A percentile compares a stretch with the other conserved stretches of the same genome.
These are phyloP conservation scores for Protomyces gravidus DNA, from an alignment of 1,139 yeast species.

Conservation along the genomic window DNA sequence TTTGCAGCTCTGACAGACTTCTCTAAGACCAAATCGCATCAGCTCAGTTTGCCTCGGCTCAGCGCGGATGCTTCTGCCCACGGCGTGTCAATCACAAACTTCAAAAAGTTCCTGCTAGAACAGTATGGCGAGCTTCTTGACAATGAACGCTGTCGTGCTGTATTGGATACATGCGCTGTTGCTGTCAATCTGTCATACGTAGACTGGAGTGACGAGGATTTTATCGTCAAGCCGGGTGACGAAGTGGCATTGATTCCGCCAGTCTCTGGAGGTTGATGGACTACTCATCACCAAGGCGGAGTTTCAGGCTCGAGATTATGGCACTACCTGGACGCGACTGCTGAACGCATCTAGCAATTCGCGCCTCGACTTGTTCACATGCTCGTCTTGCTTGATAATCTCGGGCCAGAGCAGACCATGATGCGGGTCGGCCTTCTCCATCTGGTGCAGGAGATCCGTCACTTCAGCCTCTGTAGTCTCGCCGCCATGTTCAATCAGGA, in stretches of 20 bases:
- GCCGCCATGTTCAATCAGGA: conserved; percentile 31
- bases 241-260: conserved; percentile 25
- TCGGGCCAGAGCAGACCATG: conserved; percentile 26
- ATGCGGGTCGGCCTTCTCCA: conserved; percentile 20
- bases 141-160: not conserved
- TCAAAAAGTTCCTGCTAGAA: not conserved
- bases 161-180: conserved; percentile 14
- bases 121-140: not conserved
- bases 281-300: too few species aligned
- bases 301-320: too few species aligned
- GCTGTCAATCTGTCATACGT: conserved; percentile 20
- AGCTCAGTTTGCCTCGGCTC: not conserved
- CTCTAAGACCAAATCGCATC: not conserved
- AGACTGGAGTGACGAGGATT: conserved; percentile 3
- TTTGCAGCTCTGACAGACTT: conserved; percentile 22
- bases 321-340: not conserved
- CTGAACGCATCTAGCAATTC: conserved; percentile 10
- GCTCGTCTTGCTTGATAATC: conserved; percentile 14
- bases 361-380: not conserved
- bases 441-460: conserved; percentile 6
- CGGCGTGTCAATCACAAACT: not conserved
- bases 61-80: not conserved
- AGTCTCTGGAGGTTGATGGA: conserved; percentile 24
- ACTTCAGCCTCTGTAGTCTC: conserved; percentile 1
- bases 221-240: conserved; percentile 9